phyloP scores from a whole-genome alignment of 208 protist species.

The Leishmania mexicana region DNA sequence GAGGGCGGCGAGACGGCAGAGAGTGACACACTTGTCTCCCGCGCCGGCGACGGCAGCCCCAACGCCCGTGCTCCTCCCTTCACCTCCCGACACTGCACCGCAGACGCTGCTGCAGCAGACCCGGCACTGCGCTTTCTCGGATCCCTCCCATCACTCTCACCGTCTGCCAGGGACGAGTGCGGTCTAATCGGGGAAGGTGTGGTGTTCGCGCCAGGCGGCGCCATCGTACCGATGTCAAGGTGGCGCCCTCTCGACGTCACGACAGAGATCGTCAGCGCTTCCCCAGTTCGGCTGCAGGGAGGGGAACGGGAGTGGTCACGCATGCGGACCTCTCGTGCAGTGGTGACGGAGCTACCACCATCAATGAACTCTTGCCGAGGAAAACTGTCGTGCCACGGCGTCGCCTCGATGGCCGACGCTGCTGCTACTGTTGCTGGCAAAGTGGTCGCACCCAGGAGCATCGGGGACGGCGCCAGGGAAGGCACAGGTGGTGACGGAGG shows the following conservation, averaged over 20 bases:
- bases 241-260: neutral
- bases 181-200: neutral
- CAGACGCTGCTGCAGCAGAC: neutral
- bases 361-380: neutral
- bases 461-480: neutral
- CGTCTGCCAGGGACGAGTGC: neutral
- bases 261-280: neutral
- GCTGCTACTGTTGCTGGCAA: neutral
- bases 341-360: slow-evolving; percentile 10
- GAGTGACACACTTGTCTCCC: slow-evolving; percentile 20
- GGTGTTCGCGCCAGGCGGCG: neutral
- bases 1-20: slow-evolving; percentile 17
- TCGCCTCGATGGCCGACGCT: neutral
- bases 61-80: neutral
- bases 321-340: neutral
- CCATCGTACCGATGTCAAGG: neutral
- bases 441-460: neutral
- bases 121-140: neutral
- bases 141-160: too few relatives aligned
- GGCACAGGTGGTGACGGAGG: neutral
- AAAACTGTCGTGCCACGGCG: neutral
- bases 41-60: neutral
- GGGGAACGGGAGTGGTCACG: slow-evolving; percentile 13
- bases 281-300: slow-evolving; percentile 7
- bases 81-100: neutral